phyloP scores from a whole-genome alignment of 1,284 basidiomycete species.

The Microstroma glucosiphilum region DNA sequence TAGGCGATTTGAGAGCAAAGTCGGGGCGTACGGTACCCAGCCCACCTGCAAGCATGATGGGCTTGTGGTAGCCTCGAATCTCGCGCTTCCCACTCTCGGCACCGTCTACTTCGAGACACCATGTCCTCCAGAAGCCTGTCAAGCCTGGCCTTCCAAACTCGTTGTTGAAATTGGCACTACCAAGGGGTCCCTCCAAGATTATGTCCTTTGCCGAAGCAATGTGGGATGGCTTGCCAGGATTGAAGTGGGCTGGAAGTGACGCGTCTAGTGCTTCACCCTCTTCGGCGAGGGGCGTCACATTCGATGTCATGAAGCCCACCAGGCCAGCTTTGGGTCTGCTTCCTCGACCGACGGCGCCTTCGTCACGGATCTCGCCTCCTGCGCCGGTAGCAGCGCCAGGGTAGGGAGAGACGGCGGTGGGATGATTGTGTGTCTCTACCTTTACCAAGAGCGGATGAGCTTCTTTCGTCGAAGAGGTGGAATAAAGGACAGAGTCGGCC shows the following conservation, averaged over 20 bases:
- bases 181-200: conserved; percentile 93
- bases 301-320: conserved; percentile 88
- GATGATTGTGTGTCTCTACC: conserved; percentile 99
- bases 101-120: conserved; percentile 20
- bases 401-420: conserved; percentile 95
- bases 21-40: conserved; percentile 72
- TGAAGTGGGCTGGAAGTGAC: background rate
- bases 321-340: conserved; percentile 96
- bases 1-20: conserved; percentile 43
- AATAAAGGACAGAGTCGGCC: conserved; percentile 18
- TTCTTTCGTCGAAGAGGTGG: conserved; percentile 25
- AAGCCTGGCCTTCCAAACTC: conserved; percentile 86
- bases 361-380: conserved; percentile 95
- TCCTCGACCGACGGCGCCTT: conserved; percentile 89
- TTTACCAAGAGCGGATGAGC: conserved; percentile 88
- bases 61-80: conserved; percentile 96
- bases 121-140: conserved; percentile 55
- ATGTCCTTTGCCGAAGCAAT: conserved; percentile 91
- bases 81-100: conserved; percentile 52
- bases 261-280: conserved; percentile 32
- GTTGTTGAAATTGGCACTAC: conserved; percentile 94
- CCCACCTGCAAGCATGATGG: conserved; percentile 98
- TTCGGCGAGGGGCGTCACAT: conserved; percentile 56
- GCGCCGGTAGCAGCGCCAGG: conserved; percentile 96
- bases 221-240: conserved; percentile 70